These are phyloP conservation scores for Globisporangium irregulare DNA, from an alignment of 352 stramenopile species.

Conservation along the genomic window DNA sequence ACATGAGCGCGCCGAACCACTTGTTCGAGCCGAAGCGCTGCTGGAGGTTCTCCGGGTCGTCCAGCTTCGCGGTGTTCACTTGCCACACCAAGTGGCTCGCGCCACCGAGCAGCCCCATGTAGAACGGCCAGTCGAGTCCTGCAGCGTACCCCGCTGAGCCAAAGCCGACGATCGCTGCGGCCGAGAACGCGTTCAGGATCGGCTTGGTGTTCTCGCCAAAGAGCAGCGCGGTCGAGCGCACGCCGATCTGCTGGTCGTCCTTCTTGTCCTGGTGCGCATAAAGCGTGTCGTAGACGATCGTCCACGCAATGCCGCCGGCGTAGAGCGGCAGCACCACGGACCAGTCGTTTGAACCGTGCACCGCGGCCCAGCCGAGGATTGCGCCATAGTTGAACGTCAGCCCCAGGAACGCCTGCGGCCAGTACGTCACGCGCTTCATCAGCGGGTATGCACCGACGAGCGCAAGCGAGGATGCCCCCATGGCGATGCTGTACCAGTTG, in stretches of 20 bases:
- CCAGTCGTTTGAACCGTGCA: constrained; percentile 82
- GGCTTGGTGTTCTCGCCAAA: constrained; percentile 95
- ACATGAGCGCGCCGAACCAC: constrained; percentile 83
- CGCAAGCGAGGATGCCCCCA: constrained; percentile 91
- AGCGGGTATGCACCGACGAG: constrained; percentile 96
- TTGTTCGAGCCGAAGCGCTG: constrained; percentile 94
- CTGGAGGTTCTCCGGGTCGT: constrained; percentile 93
- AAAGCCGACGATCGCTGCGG: constrained; percentile 56
- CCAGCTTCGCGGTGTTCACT: constrained; percentile 94
- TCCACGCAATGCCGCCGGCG: constrained; percentile 94
- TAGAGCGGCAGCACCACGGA: constrained; percentile 94
- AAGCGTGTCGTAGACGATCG: constrained; percentile 99
- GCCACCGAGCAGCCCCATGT: constrained; percentile 80
- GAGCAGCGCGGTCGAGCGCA: constrained; percentile 95
- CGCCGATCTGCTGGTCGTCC: constrained; percentile 94
- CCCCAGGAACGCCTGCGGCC: constrained; percentile 96
- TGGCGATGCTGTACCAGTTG: constrained; percentile 92
- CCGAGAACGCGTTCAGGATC: constrained; percentile 88
- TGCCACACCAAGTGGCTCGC: constrained; percentile 96
- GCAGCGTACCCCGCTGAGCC: constrained; percentile 73
- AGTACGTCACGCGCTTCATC: constrained; percentile 98
- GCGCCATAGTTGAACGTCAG: constrained; percentile 99
- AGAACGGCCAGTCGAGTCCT: constrained; percentile 88
- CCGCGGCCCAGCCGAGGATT: constrained; percentile 92
- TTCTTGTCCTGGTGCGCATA: constrained; percentile 99